Evolutionary conservation across 108 stramenopile genomes (phyloP).

Genomic region (Chaetoceros tenuissimus): DNA sequence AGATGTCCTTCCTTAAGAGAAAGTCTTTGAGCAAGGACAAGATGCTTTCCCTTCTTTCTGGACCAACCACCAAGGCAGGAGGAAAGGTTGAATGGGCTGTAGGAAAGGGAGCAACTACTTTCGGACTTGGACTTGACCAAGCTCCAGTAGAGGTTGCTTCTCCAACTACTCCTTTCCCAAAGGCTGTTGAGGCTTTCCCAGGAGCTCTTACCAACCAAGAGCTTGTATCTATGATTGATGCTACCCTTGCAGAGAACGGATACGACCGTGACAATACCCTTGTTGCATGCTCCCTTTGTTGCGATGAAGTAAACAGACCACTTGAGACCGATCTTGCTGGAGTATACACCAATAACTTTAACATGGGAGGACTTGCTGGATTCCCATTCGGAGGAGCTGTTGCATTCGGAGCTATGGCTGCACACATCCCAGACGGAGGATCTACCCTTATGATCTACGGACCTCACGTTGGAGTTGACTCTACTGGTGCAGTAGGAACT

Average conservation of each 20-base stretch:
- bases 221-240: conserved; percentile 17
- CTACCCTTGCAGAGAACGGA: conserved; percentile 17
- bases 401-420: conserved; percentile 60
- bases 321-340: conserved; percentile 19
- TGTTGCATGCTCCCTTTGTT: conserved; percentile 30
- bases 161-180: too few relatives aligned
- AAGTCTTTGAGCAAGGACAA: too few relatives aligned
- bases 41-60: too few relatives aligned
- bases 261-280: conserved; percentile 26
- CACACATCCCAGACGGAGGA: conserved; percentile 59
- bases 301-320: conserved; percentile 26
- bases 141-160: too few relatives aligned
- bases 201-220: conserved; percentile 31
- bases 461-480: conserved; percentile 57
- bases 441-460: conserved; percentile 46
- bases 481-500: conserved; percentile 39
- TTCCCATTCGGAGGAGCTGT: conserved; percentile 60
- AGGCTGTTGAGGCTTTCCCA: too few relatives aligned
- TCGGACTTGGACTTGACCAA: too few relatives aligned
- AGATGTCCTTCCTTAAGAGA: too few relatives aligned
- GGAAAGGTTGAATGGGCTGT: too few relatives aligned
- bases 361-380: conserved; percentile 61
- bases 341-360: conserved; percentile 38
- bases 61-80: too few relatives aligned
- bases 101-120: too few relatives aligned